phyloP scores from a whole-genome alignment of 305 asterid species.

The Fraxinus platypoda region DNA sequence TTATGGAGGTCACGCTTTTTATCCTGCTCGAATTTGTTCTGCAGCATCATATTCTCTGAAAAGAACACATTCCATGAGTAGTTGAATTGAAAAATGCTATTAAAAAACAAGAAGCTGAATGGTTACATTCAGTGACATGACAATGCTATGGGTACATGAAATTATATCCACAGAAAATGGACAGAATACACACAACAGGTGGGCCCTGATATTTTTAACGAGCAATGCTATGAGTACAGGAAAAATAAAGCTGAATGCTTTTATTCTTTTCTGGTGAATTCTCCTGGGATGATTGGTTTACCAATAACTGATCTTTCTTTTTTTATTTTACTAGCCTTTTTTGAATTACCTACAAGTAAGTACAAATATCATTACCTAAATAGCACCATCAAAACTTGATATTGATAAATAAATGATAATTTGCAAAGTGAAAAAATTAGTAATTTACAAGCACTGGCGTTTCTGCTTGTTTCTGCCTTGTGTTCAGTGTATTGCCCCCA shows the following conservation, averaged over 20 bases:
- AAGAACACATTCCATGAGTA: not conserved
- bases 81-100: not conserved
- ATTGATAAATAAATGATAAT: not conserved
- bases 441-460: constrained; percentile 23
- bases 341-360: constrained; percentile 45
- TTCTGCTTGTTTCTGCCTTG: constrained; percentile 22
- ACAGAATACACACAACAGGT: no score
- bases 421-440: not conserved
- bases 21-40: constrained; percentile 92
- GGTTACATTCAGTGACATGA: no score
- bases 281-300: constrained; percentile 26
- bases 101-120: not conserved
- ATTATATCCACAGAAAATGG: no score
- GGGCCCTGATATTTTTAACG: no score
- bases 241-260: no score
- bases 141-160: no score
- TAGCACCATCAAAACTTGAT: not conserved
- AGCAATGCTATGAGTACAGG: no score
- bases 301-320: constrained; percentile 28
- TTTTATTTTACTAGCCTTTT: constrained; percentile 27
- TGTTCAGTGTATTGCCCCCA: constrained; percentile 8
- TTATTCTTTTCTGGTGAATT: constrained; percentile 27
- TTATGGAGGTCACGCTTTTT: not conserved
- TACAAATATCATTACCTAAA: not conserved
- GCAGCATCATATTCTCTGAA: constrained; percentile 86